Conservation (phyloP, 768 basidiomycete species). For the Suillus decipiens region DNA sequence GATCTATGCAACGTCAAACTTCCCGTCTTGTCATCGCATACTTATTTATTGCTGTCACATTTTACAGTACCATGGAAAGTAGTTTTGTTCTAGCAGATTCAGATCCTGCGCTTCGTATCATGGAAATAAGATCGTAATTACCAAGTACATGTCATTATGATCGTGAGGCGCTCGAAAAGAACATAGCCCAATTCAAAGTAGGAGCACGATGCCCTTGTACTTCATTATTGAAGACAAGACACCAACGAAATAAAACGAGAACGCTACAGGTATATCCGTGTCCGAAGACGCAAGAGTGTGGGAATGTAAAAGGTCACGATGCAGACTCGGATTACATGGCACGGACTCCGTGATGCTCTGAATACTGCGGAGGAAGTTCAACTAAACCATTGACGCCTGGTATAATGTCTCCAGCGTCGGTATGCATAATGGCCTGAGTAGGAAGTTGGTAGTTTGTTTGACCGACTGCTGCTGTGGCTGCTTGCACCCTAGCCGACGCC, state of each 20-base stretch:
- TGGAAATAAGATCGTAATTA: too few species aligned
- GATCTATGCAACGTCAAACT: neutral
- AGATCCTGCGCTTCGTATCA: neutral
- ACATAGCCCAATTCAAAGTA: neutral
- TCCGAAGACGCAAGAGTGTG: neutral
- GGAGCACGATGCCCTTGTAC: neutral
- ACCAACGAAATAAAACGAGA: neutral
- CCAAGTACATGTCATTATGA: neutral
- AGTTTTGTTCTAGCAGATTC: neutral
- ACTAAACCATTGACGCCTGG: conserved; percentile 51
- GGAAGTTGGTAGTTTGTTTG: conserved; percentile 37
- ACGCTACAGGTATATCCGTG: neutral
- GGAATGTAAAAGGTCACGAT: too few species aligned
- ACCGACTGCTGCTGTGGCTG: conserved; percentile 52
- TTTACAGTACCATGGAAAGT: neutral
- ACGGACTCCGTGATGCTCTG: conserved; percentile 42
- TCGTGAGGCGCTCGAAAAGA: neutral
- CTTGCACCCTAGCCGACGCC: conserved; percentile 46
- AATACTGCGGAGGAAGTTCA: conserved; percentile 78
- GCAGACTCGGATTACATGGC: neutral
- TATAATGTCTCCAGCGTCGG: conserved; percentile 63
- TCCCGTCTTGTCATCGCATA: neutral
- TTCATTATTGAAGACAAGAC: neutral
- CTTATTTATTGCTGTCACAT: neutral
- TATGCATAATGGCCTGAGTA: conserved; percentile 66